Conservation (phyloP, 371 early-diverging fungal species). For the Haplosporangium sp. region DNA sequence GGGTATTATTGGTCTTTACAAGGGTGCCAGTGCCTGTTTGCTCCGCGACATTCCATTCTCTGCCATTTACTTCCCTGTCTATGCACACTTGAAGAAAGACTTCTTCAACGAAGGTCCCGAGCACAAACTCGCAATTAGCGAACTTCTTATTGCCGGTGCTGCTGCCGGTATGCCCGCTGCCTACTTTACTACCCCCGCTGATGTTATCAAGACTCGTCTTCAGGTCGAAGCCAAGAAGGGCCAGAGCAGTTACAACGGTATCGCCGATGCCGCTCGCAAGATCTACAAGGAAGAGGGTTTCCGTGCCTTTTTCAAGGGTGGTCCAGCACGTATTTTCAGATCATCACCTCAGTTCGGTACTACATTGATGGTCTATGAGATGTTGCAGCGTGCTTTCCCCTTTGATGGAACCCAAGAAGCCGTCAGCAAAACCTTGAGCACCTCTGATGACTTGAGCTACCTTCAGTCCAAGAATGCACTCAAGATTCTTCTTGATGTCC, state of each 20-base stretch:
- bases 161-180: constrained; percentile 99
- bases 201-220: constrained; percentile 98
- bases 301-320: constrained; percentile 97
- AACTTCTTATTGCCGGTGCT: constrained; percentile 92
- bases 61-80: constrained; percentile 96
- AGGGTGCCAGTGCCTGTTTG: constrained; percentile 94
- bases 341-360: constrained; percentile 97
- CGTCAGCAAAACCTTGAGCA: constrained; percentile 43
- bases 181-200: constrained; percentile 97
- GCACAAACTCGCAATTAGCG: constrained; percentile 78
- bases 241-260: constrained; percentile 89
- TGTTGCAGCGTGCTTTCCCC: constrained; percentile 85
- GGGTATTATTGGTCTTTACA: constrained; percentile 95
- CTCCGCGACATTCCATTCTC: constrained; percentile 98
- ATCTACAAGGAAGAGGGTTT: constrained; percentile 94
- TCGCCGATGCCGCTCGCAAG: constrained; percentile 88
- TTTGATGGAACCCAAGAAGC: constrained; percentile 63
- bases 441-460: constrained; percentile 55
- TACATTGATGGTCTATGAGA: constrained; percentile 93
- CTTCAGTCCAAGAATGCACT: constrained; percentile 73
- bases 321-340: constrained; percentile 84
- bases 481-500: constrained; percentile 69
- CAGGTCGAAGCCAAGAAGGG: constrained; percentile 96
- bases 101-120: constrained; percentile 86
- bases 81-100: constrained; percentile 90